Base-by-base conservation (phyloP, 345 rosid genomes). In the Trapa incisa region DNA sequence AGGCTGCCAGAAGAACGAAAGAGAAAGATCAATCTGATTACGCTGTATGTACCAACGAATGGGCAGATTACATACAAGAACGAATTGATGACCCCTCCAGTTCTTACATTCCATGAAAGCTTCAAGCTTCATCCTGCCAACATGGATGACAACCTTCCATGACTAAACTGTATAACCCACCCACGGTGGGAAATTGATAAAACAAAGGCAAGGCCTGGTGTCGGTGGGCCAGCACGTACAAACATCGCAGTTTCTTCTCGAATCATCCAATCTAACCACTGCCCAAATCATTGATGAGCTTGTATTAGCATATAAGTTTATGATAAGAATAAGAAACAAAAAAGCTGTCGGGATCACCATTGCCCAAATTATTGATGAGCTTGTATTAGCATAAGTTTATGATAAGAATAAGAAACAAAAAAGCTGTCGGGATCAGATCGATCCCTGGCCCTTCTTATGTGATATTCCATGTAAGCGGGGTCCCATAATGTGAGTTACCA, bases 21-120 rank as follows among this genome's bases (percentile, higher is more conserved):
- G 13, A 6, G 14, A 1, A 58, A 29, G 63, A 58, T 32, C 37
- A 29, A 58, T 58, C 38, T 22, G 37, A 58, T 38, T 58, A 32
- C 63, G 38, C 63, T 58, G 15, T 58, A 58, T 58, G 15, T 58
- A 58, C 38, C 63, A 58, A 58, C 13, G 36, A 58, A 58, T 58
- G 38, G 38, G 37, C 63, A 58, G 37, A 22, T 58, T 58, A 58
- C 63, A 58, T 58, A 58, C 63, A 58, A 58, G 32, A 58, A 58
- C 63, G 37, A 58, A 58, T 58, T 10, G 48, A 45, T 45, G 63
- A 58, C 33, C 16, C 33, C 63, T 45, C 15, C 63, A 13, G 33
- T 35, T 13, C 33, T 4, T 10, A 0, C 32, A 35, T 6, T 33
- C 1, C 33, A 11, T 7, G 8, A 13, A 45, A 45, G 48, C 48